phyloP scores from a whole-genome alignment of 805 yeast genomes.

The Hagleromyces aurorensis region DNA sequence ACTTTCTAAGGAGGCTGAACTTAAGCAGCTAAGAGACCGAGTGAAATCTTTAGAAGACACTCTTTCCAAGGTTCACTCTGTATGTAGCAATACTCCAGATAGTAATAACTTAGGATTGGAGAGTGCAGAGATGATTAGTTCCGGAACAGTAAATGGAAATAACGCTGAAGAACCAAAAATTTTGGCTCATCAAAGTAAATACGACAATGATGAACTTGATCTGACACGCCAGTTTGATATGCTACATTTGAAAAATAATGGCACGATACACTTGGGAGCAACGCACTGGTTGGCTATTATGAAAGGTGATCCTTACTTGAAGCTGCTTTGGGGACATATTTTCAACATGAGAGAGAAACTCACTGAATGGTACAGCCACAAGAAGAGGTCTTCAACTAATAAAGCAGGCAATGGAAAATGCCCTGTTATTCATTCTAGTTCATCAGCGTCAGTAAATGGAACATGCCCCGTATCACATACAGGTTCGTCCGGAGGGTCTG shows the following conservation, averaged over 20 bases:
- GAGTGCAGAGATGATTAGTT: no score
- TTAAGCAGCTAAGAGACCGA: conserved; percentile 48
- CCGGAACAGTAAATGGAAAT: no score
- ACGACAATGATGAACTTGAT: conserved; percentile 31
- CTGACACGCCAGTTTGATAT: conserved; percentile 38
- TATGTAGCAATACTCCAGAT: conserved; percentile 17
- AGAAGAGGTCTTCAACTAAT: conserved; percentile 9
- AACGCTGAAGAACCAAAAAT: conserved; percentile 6
- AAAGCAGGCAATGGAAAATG: conserved; percentile 15
- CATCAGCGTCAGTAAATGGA: no score
- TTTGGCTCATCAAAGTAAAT: conserved; percentile 10
- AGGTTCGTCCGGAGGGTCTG: no score
- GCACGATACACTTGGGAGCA: conserved; percentile 41
- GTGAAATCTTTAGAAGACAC: conserved; percentile 45
- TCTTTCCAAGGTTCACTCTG: conserved; percentile 28
- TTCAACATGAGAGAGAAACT: conserved; percentile 35
- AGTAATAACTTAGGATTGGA: conserved; percentile 8
- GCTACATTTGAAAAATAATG: conserved; percentile 37
- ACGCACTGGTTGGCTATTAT: conserved; percentile 53
- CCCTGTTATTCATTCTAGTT: conserved; percentile 18
- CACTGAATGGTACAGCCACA: conserved; percentile 29
- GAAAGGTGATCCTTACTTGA: conserved; percentile 49
- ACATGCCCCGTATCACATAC: conserved; percentile 4
- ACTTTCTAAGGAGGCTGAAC: conserved; percentile 39
- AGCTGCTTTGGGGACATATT: conserved; percentile 46